These are phyloP conservation scores for Leishmania braziliensis DNA, from an alignment of 208 protist genomes.

Conservation along the genomic window DNA sequence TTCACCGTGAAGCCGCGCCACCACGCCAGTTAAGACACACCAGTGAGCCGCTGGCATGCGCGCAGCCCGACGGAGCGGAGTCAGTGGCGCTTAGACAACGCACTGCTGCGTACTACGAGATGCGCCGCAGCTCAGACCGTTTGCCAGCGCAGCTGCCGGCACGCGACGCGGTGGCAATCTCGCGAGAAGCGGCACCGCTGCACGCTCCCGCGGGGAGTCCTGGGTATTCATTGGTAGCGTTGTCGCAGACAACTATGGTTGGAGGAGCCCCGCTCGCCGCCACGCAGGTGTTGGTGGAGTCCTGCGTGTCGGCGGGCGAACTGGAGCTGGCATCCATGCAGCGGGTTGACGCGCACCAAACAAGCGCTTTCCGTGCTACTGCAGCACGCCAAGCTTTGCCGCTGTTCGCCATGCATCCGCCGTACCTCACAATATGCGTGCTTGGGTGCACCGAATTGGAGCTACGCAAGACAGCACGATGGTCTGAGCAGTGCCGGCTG, in stretches of 20 bases:
- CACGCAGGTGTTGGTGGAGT: conserved; percentile 30
- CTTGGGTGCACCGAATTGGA: conserved; percentile 57
- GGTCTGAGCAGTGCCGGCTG: conserved; percentile 56
- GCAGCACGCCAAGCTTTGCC: conserved; percentile 8
- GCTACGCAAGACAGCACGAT: conserved; percentile 27
- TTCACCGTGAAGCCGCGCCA: conserved; percentile 1
- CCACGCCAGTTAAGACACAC: background rate
- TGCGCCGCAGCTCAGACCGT: conserved; percentile 1
- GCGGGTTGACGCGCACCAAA: background rate
- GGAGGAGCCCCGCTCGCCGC: background rate
- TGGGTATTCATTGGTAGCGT: no score
- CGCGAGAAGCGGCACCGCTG: background rate
- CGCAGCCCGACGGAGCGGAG: background rate
- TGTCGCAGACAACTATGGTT: background rate
- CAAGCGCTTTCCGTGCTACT: background rate
- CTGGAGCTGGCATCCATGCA: no score
- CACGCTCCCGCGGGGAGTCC: background rate
- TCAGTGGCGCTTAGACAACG: background rate
- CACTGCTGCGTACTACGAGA: conserved; percentile 14
- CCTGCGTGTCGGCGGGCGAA: conserved; percentile 1
- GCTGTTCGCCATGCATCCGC: conserved; percentile 30
- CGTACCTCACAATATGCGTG: conserved; percentile 55
- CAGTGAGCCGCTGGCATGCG: background rate
- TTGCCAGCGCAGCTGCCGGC: background rate
- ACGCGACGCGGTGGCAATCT: background rate